phyloP scores from a whole-genome alignment of 106 monocot species.

The Ottelia alismoides region DNA sequence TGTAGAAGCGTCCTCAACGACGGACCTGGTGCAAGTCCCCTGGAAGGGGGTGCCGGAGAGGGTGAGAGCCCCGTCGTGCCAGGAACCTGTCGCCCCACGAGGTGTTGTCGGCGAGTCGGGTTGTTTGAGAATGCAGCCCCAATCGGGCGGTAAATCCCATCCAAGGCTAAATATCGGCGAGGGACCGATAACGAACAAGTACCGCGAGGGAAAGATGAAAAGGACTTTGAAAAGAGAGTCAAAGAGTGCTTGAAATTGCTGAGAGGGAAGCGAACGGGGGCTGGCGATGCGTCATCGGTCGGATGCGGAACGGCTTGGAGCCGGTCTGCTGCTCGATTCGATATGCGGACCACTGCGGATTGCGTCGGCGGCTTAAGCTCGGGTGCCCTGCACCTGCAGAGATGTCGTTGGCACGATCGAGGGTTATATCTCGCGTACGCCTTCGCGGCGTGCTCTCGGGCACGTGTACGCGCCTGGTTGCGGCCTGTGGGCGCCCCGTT shows the following conservation, averaged over 20 bases:
- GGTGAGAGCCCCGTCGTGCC: slow-evolving; percentile 5
- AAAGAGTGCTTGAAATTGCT: slow-evolving; percentile 4
- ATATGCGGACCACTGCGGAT: slow-evolving; percentile 2
- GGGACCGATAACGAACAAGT: slow-evolving; percentile 10
- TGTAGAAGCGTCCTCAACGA: slow-evolving; percentile 11
- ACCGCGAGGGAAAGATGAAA: slow-evolving; percentile 11
- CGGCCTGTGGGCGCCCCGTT: slow-evolving; percentile 12
- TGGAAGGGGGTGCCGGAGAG: slow-evolving; percentile 8
- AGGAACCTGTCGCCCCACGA: neutral
- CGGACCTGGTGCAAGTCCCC: slow-evolving; percentile 7
- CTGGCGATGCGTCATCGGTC: slow-evolving; percentile 1
- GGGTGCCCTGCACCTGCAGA: too few relatives aligned
- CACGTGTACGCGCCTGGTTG: neutral
- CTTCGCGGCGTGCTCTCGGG: neutral
- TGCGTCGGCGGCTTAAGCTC: too few relatives aligned
- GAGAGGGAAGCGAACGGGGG: slow-evolving; percentile 4
- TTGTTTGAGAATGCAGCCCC: slow-evolving; percentile 3
- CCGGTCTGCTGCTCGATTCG: slow-evolving; percentile 13
- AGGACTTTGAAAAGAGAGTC: slow-evolving; percentile 13
- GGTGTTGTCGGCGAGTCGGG: slow-evolving; percentile 1
- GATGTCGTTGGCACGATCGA: neutral
- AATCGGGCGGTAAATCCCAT: slow-evolving; percentile 4
- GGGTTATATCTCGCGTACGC: slow-evolving; percentile 5
- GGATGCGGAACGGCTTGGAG: slow-evolving; percentile 2
- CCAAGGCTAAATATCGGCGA: slow-evolving; percentile 13